Conservation (phyloP, 306 rosid genomes). For the Pterocarpus santalinus region DNA sequence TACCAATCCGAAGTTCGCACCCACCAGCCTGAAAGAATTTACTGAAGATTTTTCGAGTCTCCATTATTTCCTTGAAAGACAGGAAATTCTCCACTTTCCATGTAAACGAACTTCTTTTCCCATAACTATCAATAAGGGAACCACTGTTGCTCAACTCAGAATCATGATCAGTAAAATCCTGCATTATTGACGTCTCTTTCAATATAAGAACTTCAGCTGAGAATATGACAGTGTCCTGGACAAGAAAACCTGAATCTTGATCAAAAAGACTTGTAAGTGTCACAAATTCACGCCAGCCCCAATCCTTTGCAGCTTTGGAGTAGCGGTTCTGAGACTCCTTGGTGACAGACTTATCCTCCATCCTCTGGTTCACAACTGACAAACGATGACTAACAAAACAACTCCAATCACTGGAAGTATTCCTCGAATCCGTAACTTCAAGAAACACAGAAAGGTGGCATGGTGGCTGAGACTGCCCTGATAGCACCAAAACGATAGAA, state of each 20-base stretch:
- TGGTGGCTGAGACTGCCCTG: constrained; percentile 99
- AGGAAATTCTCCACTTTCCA: constrained; percentile 99
- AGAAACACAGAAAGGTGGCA: constrained; percentile 99
- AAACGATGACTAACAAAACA: constrained; percentile 98
- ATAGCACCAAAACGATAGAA: constrained; percentile 56
- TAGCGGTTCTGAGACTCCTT: constrained; percentile 99
- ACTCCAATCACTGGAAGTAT: constrained; percentile 98
- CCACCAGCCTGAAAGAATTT: constrained; percentile 99
- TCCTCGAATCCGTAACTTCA: constrained; percentile 98
- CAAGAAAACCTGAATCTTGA: constrained; percentile 99
- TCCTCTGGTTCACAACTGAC: constrained; percentile 92
- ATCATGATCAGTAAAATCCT: constrained; percentile 79
- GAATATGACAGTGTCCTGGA: constrained; percentile 94
- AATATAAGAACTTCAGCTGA: constrained; percentile 98
- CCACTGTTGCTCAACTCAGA: constrained; percentile 61
- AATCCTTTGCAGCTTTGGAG: constrained; percentile 99
- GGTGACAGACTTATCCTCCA: constrained; percentile 95
- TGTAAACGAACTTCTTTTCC: constrained; percentile 85
- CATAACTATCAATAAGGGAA: constrained; percentile 60
- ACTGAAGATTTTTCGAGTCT: constrained; percentile 96
- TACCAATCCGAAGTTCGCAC: constrained; percentile 99
- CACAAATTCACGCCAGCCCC: constrained; percentile 99
- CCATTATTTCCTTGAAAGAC: constrained; percentile 98
- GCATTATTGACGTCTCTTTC: constrained; percentile 92
- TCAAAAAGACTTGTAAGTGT: constrained; percentile 98